phyloP scores from a whole-genome alignment of 768 basidiomycete species.

The Termitomyces sp. region DNA sequence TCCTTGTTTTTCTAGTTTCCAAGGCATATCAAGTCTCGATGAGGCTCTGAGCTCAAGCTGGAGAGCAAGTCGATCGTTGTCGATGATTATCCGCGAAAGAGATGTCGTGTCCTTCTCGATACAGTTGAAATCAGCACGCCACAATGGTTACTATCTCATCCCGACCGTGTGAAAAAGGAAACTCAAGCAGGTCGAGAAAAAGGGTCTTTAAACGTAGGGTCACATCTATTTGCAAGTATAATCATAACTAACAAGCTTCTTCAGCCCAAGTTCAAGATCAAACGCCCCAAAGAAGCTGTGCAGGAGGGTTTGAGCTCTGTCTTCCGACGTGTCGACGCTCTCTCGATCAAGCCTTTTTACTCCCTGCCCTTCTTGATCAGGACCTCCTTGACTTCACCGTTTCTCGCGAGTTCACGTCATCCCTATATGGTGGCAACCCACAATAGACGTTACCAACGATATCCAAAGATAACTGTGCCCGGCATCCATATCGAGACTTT shows the following conservation, averaged over 20 bases:
- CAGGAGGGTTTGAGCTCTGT: constrained; percentile 1
- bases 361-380: not conserved
- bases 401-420: constrained; percentile 14
- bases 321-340: constrained; percentile 8
- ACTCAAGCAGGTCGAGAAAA: not conserved
- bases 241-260: not conserved
- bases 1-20: not conserved
- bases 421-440: not conserved
- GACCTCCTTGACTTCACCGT: constrained; percentile 1
- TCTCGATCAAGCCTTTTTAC: not conserved
- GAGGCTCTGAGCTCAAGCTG: not conserved
- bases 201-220: constrained; percentile 6
- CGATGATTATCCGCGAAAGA: not conserved
- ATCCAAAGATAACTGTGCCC: not conserved
- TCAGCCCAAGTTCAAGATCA: constrained; percentile 7
- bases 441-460: not conserved
- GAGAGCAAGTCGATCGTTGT: not conserved
- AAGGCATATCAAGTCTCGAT: no score
- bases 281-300: constrained; percentile 1
- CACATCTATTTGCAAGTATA: not conserved
- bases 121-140: not conserved
- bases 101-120: not conserved
- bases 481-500: constrained; percentile 17
- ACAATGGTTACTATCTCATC: not conserved
- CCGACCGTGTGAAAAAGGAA: no score